Base-by-base conservation (phyloP, 352 stramenopile species). In the Stramenopiles sp. region DNA sequence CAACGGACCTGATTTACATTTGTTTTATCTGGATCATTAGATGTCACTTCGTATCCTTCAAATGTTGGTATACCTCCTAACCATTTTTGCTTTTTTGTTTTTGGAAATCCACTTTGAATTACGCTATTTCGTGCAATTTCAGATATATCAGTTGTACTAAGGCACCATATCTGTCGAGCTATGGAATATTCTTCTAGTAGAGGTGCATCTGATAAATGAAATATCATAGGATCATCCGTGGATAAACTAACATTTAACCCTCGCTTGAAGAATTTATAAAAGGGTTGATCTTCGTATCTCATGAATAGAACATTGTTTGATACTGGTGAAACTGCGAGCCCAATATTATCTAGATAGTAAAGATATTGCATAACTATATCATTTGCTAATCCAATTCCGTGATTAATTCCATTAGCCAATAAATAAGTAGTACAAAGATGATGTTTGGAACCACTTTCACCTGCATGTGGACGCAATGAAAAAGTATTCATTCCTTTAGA, bases 91-190 rank as follows among this genome's bases (percentile, higher is more conserved):
- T n/a, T n/a, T n/a, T n/a, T n/a, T n/a, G n/a, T n/a, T n/a, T n/a
- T n/a, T n/a, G n/a, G n/a, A 50, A 93, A 95, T 22, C 83, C 85
- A 7, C 66, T 90, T 58, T 96, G 81, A 23, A 94, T 59, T 28
- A 97, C 80, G n/a, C 66, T 89, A 50, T 93, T 93, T 26, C 81
- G 63, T 17, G 81, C 80, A 46, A 97, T 90, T 58, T 97, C 85
- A 53, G 76, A 93, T 42, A 93, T 78, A 45, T 97, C 85, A 6
- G 77, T 83, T 44, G 81, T 77, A 18, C 68, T 87, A 38, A 90
- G 58, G 49, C 83, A 80, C 71, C 72, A 90, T 23, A 90, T 70
- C 44, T 86, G 68, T 6, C 48, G 49, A 12, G 71, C 72, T 15
- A 83, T 63, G 40, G 57, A 83, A 50, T 88, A 88, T 41, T 88